phyloP scores from a whole-genome alignment of 2,329 filamentous ascomycete genomes.

The Immersiporthe knoxdaviesiana region DNA sequence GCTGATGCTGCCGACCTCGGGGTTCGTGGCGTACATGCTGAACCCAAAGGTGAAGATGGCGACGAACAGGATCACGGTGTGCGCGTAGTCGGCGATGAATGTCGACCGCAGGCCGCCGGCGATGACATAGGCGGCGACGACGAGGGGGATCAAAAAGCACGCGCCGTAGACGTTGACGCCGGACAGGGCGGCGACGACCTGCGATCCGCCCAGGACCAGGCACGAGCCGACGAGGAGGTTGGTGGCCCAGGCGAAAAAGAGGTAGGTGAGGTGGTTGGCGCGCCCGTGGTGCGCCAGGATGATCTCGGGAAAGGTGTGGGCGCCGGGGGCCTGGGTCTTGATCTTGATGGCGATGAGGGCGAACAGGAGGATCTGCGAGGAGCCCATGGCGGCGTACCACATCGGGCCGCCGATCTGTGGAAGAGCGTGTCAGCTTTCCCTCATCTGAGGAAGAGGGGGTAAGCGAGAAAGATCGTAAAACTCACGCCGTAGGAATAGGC shows the following conservation, averaged over 20 bases:
- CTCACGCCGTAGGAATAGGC: conserved; percentile 44
- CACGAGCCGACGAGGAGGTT: conserved; percentile 47
- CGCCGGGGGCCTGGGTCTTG: conserved; percentile 44
- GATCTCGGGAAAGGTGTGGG: conserved; percentile 49
- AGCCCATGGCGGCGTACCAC: conserved; percentile 47
- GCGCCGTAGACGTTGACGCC: conserved; percentile 48
- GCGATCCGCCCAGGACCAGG: conserved; percentile 43
- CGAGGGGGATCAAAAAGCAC: conserved; percentile 44
- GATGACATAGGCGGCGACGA: conserved; percentile 45
- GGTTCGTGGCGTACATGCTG: conserved; percentile 39
- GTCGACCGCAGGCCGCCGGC: conserved; percentile 45
- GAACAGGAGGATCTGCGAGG: conserved; percentile 46
- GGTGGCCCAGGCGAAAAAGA: conserved; percentile 45
- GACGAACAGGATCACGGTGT: conserved; percentile 45
- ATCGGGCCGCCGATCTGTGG: conserved; percentile 42
- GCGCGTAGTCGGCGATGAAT: conserved; percentile 47
- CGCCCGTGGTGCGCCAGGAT: conserved; percentile 43
- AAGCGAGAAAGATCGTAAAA: no score
- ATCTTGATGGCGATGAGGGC: conserved; percentile 46
- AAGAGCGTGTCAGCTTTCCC: no score
- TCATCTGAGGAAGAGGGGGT: no score
- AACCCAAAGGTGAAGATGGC: conserved; percentile 45
- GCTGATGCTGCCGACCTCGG: conserved; percentile 37
- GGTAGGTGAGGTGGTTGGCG: conserved; percentile 43
- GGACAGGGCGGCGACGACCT: conserved; percentile 44